Conservation (phyloP, 2,329 filamentous ascomycete genomes). For the Ophiostoma pallidulum region DNA sequence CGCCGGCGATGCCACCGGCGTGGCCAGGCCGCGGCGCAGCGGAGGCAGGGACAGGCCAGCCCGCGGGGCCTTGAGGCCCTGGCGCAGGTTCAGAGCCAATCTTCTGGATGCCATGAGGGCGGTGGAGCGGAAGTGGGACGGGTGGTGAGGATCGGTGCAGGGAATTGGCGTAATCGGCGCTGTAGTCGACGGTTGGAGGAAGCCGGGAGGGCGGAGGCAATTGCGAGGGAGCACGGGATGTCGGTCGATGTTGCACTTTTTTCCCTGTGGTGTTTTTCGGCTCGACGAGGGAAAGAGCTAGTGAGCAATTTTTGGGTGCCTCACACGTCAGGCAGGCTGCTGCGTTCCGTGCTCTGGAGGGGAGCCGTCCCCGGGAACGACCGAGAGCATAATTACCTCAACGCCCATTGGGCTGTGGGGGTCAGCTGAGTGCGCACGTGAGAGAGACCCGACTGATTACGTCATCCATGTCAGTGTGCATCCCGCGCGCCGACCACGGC, state of each 20-base stretch:
- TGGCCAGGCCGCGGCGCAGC: slow-evolving; percentile 80
- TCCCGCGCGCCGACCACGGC: too few relatives aligned
- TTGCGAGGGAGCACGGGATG: slow-evolving; percentile 4
- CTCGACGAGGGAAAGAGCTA: slow-evolving; percentile 13
- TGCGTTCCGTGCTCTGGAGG: too few relatives aligned
- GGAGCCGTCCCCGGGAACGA: slow-evolving; percentile 17
- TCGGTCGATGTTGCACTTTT: slow-evolving; percentile 14
- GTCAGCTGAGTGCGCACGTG: too few relatives aligned
- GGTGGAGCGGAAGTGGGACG: neutral
- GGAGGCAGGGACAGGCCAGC: slow-evolving; percentile 71
- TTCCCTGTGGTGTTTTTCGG: slow-evolving; percentile 12
- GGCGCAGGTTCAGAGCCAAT: slow-evolving; percentile 89
- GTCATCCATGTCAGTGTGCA: too few relatives aligned
- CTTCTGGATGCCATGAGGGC: slow-evolving; percentile 85
- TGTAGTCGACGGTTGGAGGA: neutral
- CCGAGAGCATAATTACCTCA: slow-evolving; percentile 15
- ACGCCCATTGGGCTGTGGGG: neutral
- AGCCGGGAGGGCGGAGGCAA: slow-evolving; percentile 21
- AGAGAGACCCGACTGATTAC: too few relatives aligned
- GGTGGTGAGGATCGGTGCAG: slow-evolving; percentile 24
- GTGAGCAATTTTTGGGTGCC: slow-evolving; percentile 13
- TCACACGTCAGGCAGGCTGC: slow-evolving; percentile 13
- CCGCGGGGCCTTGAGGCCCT: slow-evolving; percentile 73
- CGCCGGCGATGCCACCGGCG: slow-evolving; percentile 54
- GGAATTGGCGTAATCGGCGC: slow-evolving; percentile 30